phyloP scores from a whole-genome alignment of 192 early-diverging fungal genomes.

The Podila epicladia region DNA sequence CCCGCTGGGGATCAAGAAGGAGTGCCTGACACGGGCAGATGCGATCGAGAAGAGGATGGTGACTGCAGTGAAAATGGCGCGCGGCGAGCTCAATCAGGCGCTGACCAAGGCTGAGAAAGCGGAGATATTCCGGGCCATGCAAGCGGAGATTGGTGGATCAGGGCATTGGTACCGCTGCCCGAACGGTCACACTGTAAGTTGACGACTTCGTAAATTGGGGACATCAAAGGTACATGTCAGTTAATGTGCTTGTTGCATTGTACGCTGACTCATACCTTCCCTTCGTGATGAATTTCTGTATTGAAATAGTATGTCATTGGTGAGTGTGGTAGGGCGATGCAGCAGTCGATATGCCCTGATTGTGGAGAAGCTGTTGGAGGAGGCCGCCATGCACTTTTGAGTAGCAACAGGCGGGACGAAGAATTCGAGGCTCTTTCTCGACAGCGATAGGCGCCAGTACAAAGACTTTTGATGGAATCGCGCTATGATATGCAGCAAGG shows the following conservation, averaged over 20 bases:
- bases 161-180: conserved; percentile 62
- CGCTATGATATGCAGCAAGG: background rate
- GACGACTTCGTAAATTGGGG: background rate
- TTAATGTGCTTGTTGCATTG: too few relatives aligned
- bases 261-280: too few relatives aligned
- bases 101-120: conserved; percentile 43
- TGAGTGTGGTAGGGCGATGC: conserved; percentile 55
- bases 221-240: too few relatives aligned
- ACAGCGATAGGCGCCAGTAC: background rate
- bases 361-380: conserved; percentile 54
- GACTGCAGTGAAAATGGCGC: background rate
- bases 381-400: conserved; percentile 15
- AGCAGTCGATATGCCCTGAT: conserved; percentile 43
- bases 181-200: conserved; percentile 54
- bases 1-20: conserved; percentile 17
- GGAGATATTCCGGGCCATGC: conserved; percentile 43
- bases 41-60: conserved; percentile 26
- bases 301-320: conserved; percentile 38
- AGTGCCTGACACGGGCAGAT: conserved; percentile 5
- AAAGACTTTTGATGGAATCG: background rate
- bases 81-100: background rate
- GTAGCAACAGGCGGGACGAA: conserved; percentile 4
- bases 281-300: background rate
- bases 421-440: conserved; percentile 13
- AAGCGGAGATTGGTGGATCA: conserved; percentile 4